phyloP scores from a whole-genome alignment of 495 filamentous ascomycete genomes.

The Filosporella fistucella region DNA sequence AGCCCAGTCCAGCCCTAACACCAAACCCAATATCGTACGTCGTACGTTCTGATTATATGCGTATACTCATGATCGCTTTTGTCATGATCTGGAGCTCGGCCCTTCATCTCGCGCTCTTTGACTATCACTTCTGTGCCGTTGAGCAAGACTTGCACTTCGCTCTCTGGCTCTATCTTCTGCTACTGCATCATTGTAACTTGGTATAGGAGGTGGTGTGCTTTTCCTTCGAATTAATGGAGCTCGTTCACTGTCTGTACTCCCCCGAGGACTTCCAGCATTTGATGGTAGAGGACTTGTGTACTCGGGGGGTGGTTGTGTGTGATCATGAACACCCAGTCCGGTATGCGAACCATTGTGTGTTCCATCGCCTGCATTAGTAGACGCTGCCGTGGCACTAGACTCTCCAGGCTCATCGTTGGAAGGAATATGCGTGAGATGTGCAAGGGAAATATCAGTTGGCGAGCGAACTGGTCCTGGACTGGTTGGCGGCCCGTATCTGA shows the following conservation, averaged over 20 bases:
- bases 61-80: too few relatives aligned
- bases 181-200: constrained; percentile 65
- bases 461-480: constrained; percentile 87
- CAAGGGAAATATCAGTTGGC: constrained; percentile 95
- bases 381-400: constrained; percentile 45
- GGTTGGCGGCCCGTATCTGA: constrained; percentile 62
- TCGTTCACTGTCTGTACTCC: constrained; percentile 33
- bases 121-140: constrained; percentile 18
- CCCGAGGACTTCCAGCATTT: constrained; percentile 44
- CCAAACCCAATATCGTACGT: too few relatives aligned
- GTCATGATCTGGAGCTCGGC: constrained; percentile 9
- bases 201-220: constrained; percentile 46
- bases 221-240: constrained; percentile 33
- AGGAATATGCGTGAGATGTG: constrained; percentile 64
- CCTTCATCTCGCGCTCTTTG: constrained; percentile 7
- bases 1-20: too few relatives aligned
- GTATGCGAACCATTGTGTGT: not conserved
- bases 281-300: constrained; percentile 66
- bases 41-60: too few relatives aligned
- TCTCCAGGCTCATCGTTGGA: constrained; percentile 75
- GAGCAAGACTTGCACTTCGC: constrained; percentile 12
- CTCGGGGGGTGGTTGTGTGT: constrained; percentile 55
- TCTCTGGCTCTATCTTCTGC: constrained; percentile 27
- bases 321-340: constrained; percentile 28
- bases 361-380: not conserved